phyloP scores from a whole-genome alignment of 2,329 filamentous ascomycete species.

The Aspergillus caelatus region DNA sequence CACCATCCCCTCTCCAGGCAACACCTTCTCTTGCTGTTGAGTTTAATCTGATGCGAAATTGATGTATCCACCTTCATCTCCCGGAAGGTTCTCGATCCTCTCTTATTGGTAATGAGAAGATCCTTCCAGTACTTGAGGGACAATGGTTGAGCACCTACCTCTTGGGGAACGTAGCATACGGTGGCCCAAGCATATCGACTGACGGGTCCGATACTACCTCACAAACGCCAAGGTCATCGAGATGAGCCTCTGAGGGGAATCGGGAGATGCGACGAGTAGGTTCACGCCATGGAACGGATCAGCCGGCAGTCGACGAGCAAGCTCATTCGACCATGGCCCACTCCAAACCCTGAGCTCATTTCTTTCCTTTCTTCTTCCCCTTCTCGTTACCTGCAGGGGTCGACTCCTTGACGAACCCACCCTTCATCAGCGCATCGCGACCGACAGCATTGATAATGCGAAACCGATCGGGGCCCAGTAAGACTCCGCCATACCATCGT shows the following conservation, averaged over 20 bases:
- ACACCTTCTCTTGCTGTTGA: not conserved
- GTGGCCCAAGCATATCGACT: not conserved
- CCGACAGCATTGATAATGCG: conserved; percentile 85
- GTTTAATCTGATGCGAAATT: conserved; percentile 1
- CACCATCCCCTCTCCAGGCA: not conserved
- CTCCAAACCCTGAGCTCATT: conserved; percentile 27
- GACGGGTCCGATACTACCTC: not conserved
- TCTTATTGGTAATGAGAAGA: not conserved
- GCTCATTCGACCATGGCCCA: not conserved
- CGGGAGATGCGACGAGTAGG: not conserved
- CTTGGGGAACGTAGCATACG: not conserved
- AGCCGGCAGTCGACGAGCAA: not conserved
- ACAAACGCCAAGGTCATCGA: conserved; percentile 1
- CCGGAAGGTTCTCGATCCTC: not conserved
- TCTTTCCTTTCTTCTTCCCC: conserved; percentile 57
- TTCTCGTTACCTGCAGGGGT: conserved; percentile 47
- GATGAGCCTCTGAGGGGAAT: not conserved
- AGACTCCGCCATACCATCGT: conserved; percentile 91
- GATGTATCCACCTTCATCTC: conserved; percentile 2
- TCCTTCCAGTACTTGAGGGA: not conserved
- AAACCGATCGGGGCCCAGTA: conserved; percentile 86
- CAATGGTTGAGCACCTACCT: not conserved
- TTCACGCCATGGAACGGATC: not conserved
- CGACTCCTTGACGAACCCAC: conserved; percentile 66
- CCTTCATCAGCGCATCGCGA: conserved; percentile 79